Percentiles rank a stretch among this genome's conserved stretches.
These are phyloP conservation scores for Pholiota microspora DNA, from an alignment of 768 basidiomycete genomes.

Conservation along the genomic window DNA sequence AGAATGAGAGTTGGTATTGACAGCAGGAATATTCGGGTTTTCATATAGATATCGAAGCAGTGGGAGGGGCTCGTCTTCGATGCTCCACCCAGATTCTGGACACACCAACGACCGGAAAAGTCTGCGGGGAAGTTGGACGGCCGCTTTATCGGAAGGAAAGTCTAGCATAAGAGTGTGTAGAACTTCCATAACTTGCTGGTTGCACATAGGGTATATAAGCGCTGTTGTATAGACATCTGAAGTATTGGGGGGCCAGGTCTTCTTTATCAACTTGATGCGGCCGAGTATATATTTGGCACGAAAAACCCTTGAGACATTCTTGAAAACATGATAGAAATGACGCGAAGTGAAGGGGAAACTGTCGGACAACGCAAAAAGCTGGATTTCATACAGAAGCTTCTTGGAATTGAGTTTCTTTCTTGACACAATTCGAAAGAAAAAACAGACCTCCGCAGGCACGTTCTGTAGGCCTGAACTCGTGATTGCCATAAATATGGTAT, in stretches of 20 bases:
- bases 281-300: conserved; percentile 65
- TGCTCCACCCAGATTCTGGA: conserved; percentile 37
- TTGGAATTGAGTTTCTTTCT: conserved; percentile 9
- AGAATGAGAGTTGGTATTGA: conserved; percentile 73
- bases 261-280: conserved; percentile 20
- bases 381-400: conserved; percentile 79
- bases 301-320: conserved; percentile 51
- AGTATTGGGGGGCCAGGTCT: conserved; percentile 13
- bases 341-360: conserved; percentile 59
- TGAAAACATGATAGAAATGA: conserved; percentile 52
- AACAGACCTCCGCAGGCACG: conserved; percentile 43
- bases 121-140: conserved; percentile 56
- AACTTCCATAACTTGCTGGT: conserved; percentile 47
- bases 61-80: conserved; percentile 56
- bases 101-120: conserved; percentile 57
- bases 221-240: conserved; percentile 40
- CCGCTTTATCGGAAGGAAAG: conserved; percentile 1
- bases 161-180: conserved; percentile 31
- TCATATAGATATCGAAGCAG: conserved; percentile 59
- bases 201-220: conserved; percentile 63
- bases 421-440: not conserved
- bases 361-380: conserved; percentile 65
- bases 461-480: conserved; percentile 27
- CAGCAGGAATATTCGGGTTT: conserved; percentile 34
- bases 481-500: not conserved